Evolutionary conservation across 345 rosid genomes (phyloP).

Genomic region (Citrus inodora): DNA sequence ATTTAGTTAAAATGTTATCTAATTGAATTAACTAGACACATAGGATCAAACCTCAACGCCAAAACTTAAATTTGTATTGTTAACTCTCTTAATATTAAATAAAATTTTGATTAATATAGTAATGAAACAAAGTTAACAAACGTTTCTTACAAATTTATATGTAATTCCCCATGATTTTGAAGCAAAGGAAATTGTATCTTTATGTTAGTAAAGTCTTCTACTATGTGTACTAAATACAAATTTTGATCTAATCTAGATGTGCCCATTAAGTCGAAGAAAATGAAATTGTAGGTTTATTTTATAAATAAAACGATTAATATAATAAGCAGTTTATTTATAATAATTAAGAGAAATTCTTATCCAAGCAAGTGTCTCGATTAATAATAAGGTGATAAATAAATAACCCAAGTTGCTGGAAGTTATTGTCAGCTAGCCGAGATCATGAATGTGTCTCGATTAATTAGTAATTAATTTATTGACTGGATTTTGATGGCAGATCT

Average conservation of each 20-base stretch:
- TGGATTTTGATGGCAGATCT: background rate
- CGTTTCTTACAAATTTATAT: background rate
- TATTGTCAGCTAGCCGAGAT: background rate
- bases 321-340: too few relatives aligned
- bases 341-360: background rate
- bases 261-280: background rate
- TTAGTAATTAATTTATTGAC: background rate
- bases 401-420: constrained; percentile 1
- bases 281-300: background rate
- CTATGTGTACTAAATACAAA: background rate
- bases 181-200: background rate
- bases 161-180: background rate
- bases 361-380: background rate
- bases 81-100: too few relatives aligned
- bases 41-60: too few relatives aligned
- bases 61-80: too few relatives aligned
- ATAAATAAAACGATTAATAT: too few relatives aligned
- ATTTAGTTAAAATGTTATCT: too few relatives aligned
- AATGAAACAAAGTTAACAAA: background rate
- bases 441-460: background rate
- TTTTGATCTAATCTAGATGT: background rate
- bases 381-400: background rate
- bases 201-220: background rate
- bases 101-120: too few relatives aligned
- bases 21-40: too few relatives aligned